Percentiles rank a stretch among this genome's conserved stretches.
phyloP scores from a whole-genome alignment of 371 early-diverging fungal species.

The Batrachochytrium dendrobatidis region DNA sequence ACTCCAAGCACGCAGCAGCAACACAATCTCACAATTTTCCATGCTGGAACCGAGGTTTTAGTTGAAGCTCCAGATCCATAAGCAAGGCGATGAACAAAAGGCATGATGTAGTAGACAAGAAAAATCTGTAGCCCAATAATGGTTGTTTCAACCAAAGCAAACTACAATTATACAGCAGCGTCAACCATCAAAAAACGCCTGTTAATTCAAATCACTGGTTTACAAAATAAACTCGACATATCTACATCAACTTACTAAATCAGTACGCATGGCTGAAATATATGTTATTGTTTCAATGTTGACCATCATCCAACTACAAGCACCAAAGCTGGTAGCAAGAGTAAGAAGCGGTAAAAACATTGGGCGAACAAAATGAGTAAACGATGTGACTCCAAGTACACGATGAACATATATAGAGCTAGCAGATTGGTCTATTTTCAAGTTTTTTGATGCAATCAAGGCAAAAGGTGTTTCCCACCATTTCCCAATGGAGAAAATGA shows the following conservation, averaged over 20 bases:
- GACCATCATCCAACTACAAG: conserved; percentile 7
- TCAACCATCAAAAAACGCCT: not conserved
- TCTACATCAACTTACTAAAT: conserved; percentile 5
- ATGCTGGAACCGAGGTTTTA: conserved; percentile 24
- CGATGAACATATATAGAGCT: conserved; percentile 4
- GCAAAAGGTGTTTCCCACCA: conserved; percentile 18
- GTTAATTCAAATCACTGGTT: not conserved
- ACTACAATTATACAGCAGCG: not conserved
- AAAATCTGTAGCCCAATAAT: conserved; percentile 22
- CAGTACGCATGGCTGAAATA: not conserved
- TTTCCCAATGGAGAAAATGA: conserved; percentile 25
- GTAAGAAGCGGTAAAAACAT: conserved; percentile 18
- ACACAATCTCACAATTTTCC: conserved; percentile 60
- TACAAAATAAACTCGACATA: not conserved
- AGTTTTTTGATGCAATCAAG: conserved; percentile 6
- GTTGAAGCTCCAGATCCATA: conserved; percentile 13
- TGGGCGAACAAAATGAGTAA: conserved; percentile 13
- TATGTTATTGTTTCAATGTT: conserved; percentile 7
- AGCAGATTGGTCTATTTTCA: conserved; percentile 7
- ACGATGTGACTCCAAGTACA: conserved; percentile 12
- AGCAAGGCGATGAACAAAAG: conserved; percentile 25
- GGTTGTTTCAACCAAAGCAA: conserved; percentile 24
- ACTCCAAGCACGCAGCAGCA: conserved; percentile 60
- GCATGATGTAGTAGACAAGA: conserved; percentile 22
- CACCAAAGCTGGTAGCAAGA: conserved; percentile 15